These are phyloP conservation scores for Pugionium dolabratum DNA, from an alignment of 345 rosid genomes.

Conservation along the genomic window DNA sequence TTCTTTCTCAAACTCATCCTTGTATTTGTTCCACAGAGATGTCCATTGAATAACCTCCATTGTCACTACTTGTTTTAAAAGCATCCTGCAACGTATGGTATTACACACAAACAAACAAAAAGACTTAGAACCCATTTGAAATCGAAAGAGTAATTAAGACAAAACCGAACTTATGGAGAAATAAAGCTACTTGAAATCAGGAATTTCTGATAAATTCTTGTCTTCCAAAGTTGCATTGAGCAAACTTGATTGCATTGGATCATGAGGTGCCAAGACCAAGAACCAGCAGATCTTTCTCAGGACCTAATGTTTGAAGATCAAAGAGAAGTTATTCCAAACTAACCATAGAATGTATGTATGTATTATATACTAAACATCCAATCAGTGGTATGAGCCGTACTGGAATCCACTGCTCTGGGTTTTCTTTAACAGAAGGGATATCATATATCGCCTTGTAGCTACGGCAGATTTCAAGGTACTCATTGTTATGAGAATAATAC, in stretches of 20 bases:
- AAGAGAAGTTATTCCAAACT: not conserved
- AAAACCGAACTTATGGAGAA: not conserved
- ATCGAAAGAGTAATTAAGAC: not conserved
- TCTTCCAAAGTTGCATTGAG: slow-evolving; percentile 80
- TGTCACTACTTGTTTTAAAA: slow-evolving; percentile 85
- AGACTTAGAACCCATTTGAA: slow-evolving; percentile 1
- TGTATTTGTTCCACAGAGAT: slow-evolving; percentile 78
- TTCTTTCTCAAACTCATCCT: slow-evolving; percentile 87
- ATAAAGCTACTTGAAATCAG: slow-evolving; percentile 66
- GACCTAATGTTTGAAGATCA: slow-evolving; percentile 47
- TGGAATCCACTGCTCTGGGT: slow-evolving; percentile 74
- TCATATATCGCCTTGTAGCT: slow-evolving; percentile 96
- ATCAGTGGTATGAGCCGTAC: slow-evolving; percentile 44
- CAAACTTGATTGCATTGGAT: slow-evolving; percentile 94
- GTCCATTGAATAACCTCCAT: slow-evolving; percentile 99
- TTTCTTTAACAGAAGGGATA: slow-evolving; percentile 82
- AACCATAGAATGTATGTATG: not conserved
- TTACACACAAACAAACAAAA: not conserved
- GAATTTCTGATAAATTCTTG: slow-evolving; percentile 74
- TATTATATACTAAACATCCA: not conserved
- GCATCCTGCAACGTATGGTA: slow-evolving; percentile 49
- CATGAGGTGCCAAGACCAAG: slow-evolving; percentile 79
- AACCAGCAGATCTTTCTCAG: slow-evolving; percentile 90
- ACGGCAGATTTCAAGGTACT: slow-evolving; percentile 91
- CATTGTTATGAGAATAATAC: slow-evolving; percentile 83